Conservation (phyloP, 371 early-diverging fungal species). For the Mucor circinelloides region DNA sequence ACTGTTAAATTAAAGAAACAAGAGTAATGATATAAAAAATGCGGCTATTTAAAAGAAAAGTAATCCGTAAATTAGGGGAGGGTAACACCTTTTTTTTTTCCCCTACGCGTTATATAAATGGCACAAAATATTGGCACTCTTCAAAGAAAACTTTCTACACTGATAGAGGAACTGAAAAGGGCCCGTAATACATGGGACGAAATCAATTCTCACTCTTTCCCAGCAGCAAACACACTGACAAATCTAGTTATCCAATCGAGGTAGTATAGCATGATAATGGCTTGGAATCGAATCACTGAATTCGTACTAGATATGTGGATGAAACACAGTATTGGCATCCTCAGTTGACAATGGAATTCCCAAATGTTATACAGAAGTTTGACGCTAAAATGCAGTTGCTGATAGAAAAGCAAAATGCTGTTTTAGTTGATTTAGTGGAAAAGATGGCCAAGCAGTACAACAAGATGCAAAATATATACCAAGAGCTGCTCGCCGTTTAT, state of each 20-base stretch:
- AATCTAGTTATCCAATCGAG: slow-evolving; percentile 45
- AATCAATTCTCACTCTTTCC: slow-evolving; percentile 40
- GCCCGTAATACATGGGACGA: slow-evolving; percentile 41
- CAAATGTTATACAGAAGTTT: slow-evolving; percentile 34
- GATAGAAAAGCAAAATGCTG: slow-evolving; percentile 24
- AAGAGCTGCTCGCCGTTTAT: slow-evolving; percentile 24
- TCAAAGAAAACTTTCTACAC: slow-evolving; percentile 34
- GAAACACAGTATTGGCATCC: slow-evolving; percentile 54
- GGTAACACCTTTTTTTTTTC: not conserved
- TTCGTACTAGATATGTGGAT: slow-evolving; percentile 40
- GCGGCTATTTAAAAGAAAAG: not conserved
- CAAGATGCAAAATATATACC: slow-evolving; percentile 37
- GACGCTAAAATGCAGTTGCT: slow-evolving; percentile 33
- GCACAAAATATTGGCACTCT: slow-evolving; percentile 36
- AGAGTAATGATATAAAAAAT: not conserved
- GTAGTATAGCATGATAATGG: slow-evolving; percentile 9
- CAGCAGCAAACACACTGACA: slow-evolving; percentile 35
- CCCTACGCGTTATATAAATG: slow-evolving; percentile 18
- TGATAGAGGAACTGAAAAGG: slow-evolving; percentile 41
- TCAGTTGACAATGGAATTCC: slow-evolving; percentile 26
- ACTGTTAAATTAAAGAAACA: not conserved
- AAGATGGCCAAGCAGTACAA: slow-evolving; percentile 39
- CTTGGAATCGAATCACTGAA: not conserved
- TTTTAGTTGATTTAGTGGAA: slow-evolving; percentile 22
- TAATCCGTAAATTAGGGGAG: not conserved